Evolutionary conservation across 129 eudicot genomes (phyloP).

Genomic region (Lonicera japonica): DNA sequence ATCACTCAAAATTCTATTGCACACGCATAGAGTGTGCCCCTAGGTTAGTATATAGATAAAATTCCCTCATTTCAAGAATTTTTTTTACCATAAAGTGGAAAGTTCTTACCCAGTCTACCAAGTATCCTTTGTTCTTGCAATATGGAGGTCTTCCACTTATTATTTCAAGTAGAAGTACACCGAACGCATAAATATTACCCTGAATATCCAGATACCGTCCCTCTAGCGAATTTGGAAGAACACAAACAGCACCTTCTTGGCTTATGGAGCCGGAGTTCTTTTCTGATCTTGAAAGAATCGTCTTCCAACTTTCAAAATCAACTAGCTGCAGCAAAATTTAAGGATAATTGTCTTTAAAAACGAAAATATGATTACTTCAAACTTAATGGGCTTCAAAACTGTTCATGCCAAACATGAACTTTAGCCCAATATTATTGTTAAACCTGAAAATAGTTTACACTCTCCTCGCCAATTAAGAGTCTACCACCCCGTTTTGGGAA

Average conservation of each 20-base stretch:
- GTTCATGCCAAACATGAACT: no score
- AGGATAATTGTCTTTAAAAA: neutral
- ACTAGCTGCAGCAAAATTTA: conserved; percentile 49
- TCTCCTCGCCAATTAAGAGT: no score
- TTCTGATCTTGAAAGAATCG: conserved; percentile 66
- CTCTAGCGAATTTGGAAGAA: conserved; percentile 51
- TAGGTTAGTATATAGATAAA: no score
- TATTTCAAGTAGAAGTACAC: conserved; percentile 77
- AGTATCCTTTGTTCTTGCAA: conserved; percentile 52
- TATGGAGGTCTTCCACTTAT: conserved; percentile 72
- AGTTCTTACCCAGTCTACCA: conserved; percentile 76
- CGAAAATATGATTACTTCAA: neutral
- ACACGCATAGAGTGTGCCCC: no score
- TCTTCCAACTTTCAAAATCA: conserved; percentile 93
- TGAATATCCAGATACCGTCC: conserved; percentile 60
- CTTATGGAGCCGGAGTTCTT: conserved; percentile 55
- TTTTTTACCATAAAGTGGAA: neutral
- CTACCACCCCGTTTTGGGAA: no score
- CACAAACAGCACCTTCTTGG: conserved; percentile 56
- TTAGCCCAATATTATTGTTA: no score
- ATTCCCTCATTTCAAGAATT: no score
- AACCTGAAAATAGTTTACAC: no score
- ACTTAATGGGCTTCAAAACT: no score
- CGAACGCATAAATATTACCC: conserved; percentile 77
- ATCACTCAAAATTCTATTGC: no score